Conservation (phyloP, 345 rosid species). For the Psidium guajava region DNA sequence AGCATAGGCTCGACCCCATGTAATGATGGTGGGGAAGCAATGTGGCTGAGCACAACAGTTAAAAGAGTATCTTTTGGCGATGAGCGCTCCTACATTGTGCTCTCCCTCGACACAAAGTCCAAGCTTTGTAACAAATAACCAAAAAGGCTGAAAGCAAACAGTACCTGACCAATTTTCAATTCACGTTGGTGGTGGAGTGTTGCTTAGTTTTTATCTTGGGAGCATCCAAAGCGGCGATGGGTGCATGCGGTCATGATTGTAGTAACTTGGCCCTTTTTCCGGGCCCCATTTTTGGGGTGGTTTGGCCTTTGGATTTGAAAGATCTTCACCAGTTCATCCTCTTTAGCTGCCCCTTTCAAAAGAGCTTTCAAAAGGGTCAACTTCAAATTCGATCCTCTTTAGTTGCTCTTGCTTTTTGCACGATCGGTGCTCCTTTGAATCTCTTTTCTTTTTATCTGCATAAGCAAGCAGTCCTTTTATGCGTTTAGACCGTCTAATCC, state of each 20-base stretch:
- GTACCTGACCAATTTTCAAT: neutral
- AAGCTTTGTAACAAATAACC: neutral
- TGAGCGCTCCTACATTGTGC: neutral
- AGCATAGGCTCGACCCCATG: neutral
- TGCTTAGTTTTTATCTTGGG: neutral
- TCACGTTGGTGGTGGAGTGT: neutral
- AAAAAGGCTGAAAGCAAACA: neutral
- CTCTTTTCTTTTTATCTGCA: no score
- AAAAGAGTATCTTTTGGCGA: neutral
- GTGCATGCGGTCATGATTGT: neutral
- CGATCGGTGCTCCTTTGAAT: neutral
- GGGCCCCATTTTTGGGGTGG: neutral
- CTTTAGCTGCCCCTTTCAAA: no score
- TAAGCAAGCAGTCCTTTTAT: no score
- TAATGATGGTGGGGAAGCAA: neutral
- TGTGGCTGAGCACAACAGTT: neutral
- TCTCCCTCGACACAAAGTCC: neutral
- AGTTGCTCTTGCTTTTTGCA: neutral
- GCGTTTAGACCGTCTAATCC: no score
- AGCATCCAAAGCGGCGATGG: neutral
- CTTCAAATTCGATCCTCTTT: neutral
- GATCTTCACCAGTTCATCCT: neutral
- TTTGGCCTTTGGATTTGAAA: neutral
- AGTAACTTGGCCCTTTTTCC: neutral
- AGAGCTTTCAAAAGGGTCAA: neutral